phyloP scores from a whole-genome alignment of 495 filamentous ascomycete species.

The Hypoxylon cercidicola region DNA sequence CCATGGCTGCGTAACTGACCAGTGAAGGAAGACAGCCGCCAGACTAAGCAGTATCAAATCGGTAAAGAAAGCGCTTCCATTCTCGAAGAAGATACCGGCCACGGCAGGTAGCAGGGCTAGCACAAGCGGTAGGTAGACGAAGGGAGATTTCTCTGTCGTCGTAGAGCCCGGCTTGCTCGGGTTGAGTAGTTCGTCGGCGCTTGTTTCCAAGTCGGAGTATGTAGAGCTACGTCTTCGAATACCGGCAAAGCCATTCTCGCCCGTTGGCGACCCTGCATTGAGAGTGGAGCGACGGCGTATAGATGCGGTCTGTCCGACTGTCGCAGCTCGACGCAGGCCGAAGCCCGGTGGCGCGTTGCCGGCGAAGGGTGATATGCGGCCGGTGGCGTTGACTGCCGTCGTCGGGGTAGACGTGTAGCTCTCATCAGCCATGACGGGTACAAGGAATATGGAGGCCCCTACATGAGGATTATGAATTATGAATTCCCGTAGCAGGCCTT shows the following conservation, averaged over 20 bases:
- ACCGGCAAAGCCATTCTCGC: conserved; percentile 39
- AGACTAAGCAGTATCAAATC: conserved; percentile 83
- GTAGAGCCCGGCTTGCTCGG: conserved; percentile 59
- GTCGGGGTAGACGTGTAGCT: conserved; percentile 33
- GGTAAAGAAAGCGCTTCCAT: conserved; percentile 83
- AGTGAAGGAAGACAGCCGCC: conserved; percentile 88
- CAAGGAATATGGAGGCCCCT: conserved; percentile 12
- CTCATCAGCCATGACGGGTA: conserved; percentile 43
- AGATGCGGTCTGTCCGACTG: conserved; percentile 47
- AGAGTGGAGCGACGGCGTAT: conserved; percentile 33
- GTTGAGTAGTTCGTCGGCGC: conserved; percentile 77
- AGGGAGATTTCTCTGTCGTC: conserved; percentile 51
- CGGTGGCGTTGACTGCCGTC: conserved; percentile 31
- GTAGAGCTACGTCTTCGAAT: conserved; percentile 74
- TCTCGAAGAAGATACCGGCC: conserved; percentile 83
- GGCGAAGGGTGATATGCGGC: conserved; percentile 26
- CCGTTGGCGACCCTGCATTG: conserved; percentile 26
- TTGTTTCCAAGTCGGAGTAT: conserved; percentile 77
- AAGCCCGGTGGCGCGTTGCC: conserved; percentile 35
- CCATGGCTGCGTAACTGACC: conserved; percentile 93
- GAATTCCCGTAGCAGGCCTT: conserved; percentile 5
- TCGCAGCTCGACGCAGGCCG: conserved; percentile 48
- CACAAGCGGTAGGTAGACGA: conserved; percentile 80
- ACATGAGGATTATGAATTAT: conserved; percentile 36
- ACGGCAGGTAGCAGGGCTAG: conserved; percentile 87